Conservation (phyloP, 345 rosid genomes). For the Eucalyptus curtisii region DNA sequence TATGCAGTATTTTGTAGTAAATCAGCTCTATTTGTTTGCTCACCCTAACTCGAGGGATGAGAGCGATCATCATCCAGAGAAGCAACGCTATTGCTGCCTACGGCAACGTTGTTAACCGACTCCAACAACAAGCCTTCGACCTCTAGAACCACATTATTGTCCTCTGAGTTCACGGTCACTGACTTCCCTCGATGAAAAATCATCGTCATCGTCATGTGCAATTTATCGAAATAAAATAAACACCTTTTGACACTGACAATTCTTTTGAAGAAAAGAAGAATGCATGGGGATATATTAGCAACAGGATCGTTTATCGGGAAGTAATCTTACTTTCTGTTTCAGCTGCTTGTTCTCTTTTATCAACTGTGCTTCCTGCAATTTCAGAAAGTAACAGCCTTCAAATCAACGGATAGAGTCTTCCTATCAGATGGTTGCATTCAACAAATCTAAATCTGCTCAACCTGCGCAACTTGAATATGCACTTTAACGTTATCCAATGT, state of each 20-base stretch:
- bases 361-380: neutral
- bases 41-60: neutral
- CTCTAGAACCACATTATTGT: neutral
- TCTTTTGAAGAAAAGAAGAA: neutral
- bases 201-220: neutral
- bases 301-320: neutral
- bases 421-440: neutral
- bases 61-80: neutral
- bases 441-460: neutral
- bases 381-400: neutral
- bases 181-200: neutral
- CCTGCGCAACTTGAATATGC: neutral
- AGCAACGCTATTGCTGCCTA: neutral
- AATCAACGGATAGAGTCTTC: neutral
- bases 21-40: neutral
- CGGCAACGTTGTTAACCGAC: neutral
- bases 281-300: neutral
- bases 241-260: neutral
- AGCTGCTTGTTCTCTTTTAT: neutral
- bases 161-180: neutral
- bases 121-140: neutral
- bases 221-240: neutral
- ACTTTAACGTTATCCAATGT: neutral
- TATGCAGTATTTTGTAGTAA: neutral
- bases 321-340: neutral